phyloP scores from a whole-genome alignment of 768 basidiomycete genomes.

The Hericium alpestre region DNA sequence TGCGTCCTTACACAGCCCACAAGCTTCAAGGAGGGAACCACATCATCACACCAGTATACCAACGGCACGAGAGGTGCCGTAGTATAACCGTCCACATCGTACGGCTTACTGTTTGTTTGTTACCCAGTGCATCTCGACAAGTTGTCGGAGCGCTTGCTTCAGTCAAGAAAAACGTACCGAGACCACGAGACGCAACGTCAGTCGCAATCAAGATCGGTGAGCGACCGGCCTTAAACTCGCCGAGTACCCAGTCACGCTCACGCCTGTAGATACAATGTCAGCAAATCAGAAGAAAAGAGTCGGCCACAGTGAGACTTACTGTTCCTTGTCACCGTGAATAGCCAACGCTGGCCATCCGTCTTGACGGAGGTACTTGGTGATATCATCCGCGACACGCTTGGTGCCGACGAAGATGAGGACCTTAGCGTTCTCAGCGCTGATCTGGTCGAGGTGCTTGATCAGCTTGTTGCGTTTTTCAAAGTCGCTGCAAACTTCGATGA shows the following conservation, averaged over 20 bases:
- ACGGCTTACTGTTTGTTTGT: conserved; percentile 18
- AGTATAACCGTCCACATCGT: conserved; percentile 3
- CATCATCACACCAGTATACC: conserved; percentile 14
- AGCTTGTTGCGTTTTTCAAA: conserved; percentile 95
- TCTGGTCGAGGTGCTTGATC: conserved; percentile 93
- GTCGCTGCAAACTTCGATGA: conserved; percentile 93
- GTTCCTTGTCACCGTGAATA: conserved; percentile 99
- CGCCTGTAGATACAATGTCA: conserved; percentile 38
- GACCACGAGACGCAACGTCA: conserved; percentile 98
- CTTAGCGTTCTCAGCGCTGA: conserved; percentile 94
- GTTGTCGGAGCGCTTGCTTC: conserved; percentile 36
- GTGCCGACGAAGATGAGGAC: conserved; percentile 98
- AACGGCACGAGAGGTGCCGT: conserved; percentile 6
- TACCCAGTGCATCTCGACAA: conserved; percentile 21
- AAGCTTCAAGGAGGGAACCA: conserved; percentile 6
- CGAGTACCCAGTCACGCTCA: conserved; percentile 98
- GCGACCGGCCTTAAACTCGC: conserved; percentile 96
- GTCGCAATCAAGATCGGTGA: conserved; percentile 98
- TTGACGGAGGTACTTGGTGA: conserved; percentile 94
- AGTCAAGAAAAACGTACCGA: conserved; percentile 73
- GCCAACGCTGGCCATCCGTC: conserved; percentile 99
- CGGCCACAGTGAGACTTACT: conserved; percentile 39
- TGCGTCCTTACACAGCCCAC: conserved; percentile 4
- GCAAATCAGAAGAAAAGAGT: neutral
- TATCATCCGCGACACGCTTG: conserved; percentile 95